Conservation (phyloP, 805 yeast genomes). For the Kodamaea nitidulidarum region DNA sequence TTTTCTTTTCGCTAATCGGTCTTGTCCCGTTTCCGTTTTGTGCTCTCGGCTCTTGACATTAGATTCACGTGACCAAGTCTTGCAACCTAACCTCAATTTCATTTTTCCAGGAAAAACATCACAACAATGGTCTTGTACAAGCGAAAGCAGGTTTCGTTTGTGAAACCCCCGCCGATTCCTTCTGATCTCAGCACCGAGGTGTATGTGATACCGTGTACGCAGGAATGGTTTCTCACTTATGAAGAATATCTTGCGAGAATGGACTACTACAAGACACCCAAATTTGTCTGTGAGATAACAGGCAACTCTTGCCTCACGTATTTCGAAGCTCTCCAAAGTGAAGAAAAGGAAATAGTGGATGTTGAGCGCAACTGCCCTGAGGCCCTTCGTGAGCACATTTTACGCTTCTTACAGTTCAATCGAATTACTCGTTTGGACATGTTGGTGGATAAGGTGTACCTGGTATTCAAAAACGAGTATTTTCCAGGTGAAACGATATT, state of each 20-base stretch:
- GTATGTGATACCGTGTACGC: conserved; percentile 79
- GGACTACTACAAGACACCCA: conserved; percentile 68
- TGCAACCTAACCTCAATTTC: background rate
- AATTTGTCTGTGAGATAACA: conserved; percentile 93
- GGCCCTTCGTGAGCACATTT: conserved; percentile 86
- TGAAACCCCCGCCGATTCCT: conserved; percentile 57
- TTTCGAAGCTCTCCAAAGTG: conserved; percentile 83
- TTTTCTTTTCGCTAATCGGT: background rate
- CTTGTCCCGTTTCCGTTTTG: background rate
- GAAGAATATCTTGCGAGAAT: conserved; percentile 68
- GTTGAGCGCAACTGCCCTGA: conserved; percentile 87
- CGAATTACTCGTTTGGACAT: conserved; percentile 77
- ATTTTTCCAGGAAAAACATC: conserved; percentile 2
- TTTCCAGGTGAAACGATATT: conserved; percentile 87
- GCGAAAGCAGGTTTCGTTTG: conserved; percentile 62
- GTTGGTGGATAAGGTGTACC: conserved; percentile 82
- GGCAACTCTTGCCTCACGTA: conserved; percentile 89
- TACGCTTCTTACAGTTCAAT: conserved; percentile 78
- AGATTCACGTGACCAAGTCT: background rate
- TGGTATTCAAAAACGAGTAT: conserved; percentile 71
- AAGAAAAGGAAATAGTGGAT: conserved; percentile 48
- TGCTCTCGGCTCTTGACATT: background rate
- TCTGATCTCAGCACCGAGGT: conserved; percentile 56
- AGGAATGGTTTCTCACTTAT: conserved; percentile 81
- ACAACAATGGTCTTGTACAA: conserved; percentile 68